A percentile compares a stretch with the other conserved stretches of the same genome.
Evolutionary conservation across 1,139 yeast species (phyloP).

Genomic region (Suhomyces bokatorum): DNA sequence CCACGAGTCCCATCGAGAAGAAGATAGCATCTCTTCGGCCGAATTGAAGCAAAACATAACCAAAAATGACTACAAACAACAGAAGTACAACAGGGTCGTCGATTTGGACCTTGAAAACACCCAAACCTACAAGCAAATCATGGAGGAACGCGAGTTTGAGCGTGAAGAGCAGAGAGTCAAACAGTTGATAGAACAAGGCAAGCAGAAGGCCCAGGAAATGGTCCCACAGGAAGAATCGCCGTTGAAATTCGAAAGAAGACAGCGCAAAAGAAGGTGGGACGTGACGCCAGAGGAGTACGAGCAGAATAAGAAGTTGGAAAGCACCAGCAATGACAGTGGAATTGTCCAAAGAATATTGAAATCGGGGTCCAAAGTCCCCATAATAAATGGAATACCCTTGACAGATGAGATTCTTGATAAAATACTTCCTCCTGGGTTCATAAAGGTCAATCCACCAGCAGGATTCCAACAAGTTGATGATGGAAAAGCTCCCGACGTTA

Average conservation of each 20-base stretch:
- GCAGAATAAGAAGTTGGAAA: slow-evolving; percentile 12
- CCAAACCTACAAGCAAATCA: slow-evolving; percentile 36
- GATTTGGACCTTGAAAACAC: slow-evolving; percentile 25
- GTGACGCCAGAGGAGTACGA: slow-evolving; percentile 38
- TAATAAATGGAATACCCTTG: slow-evolving; percentile 47
- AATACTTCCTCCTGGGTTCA: slow-evolving; percentile 58
- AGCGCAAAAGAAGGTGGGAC: slow-evolving; percentile 30
- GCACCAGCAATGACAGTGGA: background rate
- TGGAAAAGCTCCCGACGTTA: slow-evolving; percentile 32
- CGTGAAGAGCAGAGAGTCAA: slow-evolving; percentile 31
- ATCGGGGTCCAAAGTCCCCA: slow-evolving; percentile 34
- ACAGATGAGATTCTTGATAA: slow-evolving; percentile 52
- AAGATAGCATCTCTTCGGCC: slow-evolving; percentile 29
- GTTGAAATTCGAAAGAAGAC: slow-evolving; percentile 20
- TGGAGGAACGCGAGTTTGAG: slow-evolving; percentile 37
- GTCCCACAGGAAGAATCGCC: slow-evolving; percentile 14
- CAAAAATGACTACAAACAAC: slow-evolving; percentile 21
- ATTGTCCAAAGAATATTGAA: slow-evolving; percentile 4
- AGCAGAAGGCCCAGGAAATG: slow-evolving; percentile 19
- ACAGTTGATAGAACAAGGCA: slow-evolving; percentile 19
- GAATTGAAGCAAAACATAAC: slow-evolving; percentile 23
- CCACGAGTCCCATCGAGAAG: slow-evolving; percentile 34
- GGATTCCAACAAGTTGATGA: slow-evolving; percentile 40
- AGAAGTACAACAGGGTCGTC: slow-evolving; percentile 25
- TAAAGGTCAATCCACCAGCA: slow-evolving; percentile 48